These are phyloP conservation scores for Chrysanthemum lavandulifolium DNA, from an alignment of 129 eudicot genomes.

Conservation along the genomic window DNA sequence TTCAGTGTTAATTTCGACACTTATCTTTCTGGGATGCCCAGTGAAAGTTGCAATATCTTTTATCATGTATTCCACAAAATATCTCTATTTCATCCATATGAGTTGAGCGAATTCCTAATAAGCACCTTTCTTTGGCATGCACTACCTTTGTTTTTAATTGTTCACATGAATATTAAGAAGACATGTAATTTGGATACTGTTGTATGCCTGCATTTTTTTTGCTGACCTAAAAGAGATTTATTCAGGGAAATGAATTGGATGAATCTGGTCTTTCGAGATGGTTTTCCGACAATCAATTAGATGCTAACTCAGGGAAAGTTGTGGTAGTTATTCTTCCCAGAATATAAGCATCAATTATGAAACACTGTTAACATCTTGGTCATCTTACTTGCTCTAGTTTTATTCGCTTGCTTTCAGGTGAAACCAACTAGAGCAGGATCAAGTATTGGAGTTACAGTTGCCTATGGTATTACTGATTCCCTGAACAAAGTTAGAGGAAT, in stretches of 20 bases:
- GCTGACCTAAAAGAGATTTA: conserved; percentile 6
- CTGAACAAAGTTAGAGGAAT: conserved; percentile 56
- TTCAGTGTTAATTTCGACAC: too few relatives aligned
- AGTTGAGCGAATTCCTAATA: conserved; percentile 6
- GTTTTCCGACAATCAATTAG: conserved; percentile 63
- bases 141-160: neutral
- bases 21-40: neutral
- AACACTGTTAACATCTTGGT: conserved; percentile 1
- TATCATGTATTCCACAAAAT: neutral
- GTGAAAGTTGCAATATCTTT: neutral
- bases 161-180: neutral
- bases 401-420: conserved; percentile 48
- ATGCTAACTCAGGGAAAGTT: conserved; percentile 72
- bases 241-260: conserved; percentile 61
- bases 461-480: conserved; percentile 84
- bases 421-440: conserved; percentile 97
- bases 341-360: neutral
- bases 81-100: neutral
- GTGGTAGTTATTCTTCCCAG: conserved; percentile 50
- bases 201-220: neutral
- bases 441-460: conserved; percentile 93
- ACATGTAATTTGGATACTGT: neutral
- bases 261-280: conserved; percentile 58
- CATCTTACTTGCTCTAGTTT: conserved; percentile 20
- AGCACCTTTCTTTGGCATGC: conserved; percentile 6